Conservation (phyloP, 192 early-diverging fungal species). For the Chytriomyces sp. region DNA sequence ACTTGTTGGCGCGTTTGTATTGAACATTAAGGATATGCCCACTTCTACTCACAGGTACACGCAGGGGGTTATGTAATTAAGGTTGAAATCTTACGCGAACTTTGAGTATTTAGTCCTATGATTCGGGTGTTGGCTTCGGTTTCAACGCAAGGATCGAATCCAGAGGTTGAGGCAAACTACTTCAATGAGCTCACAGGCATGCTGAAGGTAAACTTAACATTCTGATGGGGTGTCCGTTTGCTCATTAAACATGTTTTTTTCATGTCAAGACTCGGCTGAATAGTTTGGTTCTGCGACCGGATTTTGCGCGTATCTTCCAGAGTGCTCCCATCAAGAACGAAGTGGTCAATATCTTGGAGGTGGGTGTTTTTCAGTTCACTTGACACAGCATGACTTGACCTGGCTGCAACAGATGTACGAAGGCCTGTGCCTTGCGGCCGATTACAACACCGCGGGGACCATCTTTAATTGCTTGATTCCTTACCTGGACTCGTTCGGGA, state of each 20-base stretch:
- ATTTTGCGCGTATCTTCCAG: constrained; percentile 66
- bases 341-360: constrained; percentile 68
- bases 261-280: constrained; percentile 56
- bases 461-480: constrained; percentile 61
- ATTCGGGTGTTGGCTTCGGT: constrained; percentile 69
- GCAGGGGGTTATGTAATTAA: no score
- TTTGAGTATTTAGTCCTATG: constrained; percentile 48
- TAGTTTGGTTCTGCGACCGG: constrained; percentile 60
- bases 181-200: constrained; percentile 53
- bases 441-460: constrained; percentile 63
- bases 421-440: constrained; percentile 71
- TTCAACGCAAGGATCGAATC: constrained; percentile 58
- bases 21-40: constrained; percentile 55
- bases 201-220: not conserved
- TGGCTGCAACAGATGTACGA: constrained; percentile 67
- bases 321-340: constrained; percentile 54
- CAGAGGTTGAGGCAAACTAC: constrained; percentile 59
- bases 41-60: constrained; percentile 29
- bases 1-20: constrained; percentile 10
- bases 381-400: constrained; percentile 14
- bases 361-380: constrained; percentile 26
- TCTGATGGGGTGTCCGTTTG: not conserved
- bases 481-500: constrained; percentile 67
- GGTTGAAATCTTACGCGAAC: not conserved
- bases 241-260: not conserved